Base-by-base conservation (phyloP, 1,139 yeast species). In the Blastobotrys capitulatus region DNA sequence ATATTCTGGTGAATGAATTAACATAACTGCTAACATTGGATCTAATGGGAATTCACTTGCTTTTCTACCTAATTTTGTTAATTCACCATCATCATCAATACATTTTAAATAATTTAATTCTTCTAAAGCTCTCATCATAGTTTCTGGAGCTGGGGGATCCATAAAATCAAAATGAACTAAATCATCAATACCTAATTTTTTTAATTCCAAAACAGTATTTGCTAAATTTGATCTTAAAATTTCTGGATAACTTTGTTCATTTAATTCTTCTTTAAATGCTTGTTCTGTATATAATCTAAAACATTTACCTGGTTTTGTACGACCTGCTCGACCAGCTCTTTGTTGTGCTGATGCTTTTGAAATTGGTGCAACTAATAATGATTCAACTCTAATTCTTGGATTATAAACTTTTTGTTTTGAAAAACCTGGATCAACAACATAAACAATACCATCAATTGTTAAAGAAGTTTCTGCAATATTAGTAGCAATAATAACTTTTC, bases 61-160 rank as follows among this genome's bases (percentile, higher is more conserved):
- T 59, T 83, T 69, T 59, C 96, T 78, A 51, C 98, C 98, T 54
- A 92, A 73, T 0, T 92, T 77, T 0, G 98, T 92, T 59, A 92
- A 73, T 52, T 84, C 84, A 52, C 98, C 98, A 46, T 88, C 94
- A 64, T 92, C 97, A 57, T 89, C 88, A 52, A 92, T 76, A 71
- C 97, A 92, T 26, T 83, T 83, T 54, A 92, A 74, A 65, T 88
- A 92, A 64, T 92, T 90, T 63, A 92, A 77, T 68, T 92, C 98
- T 69, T 92, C 98, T 58, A 92, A 74, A 0, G 98, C 97, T 66
- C 97, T 79, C 97, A 92, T 90, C 98, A 92, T 92, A 8, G 98
- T 92, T 69, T 92, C 98, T 5, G 97, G 97, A 1, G 98, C 97
- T n/a, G 98, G 98, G 8, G 98, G 97, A 64, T 92, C 98, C 96